These are phyloP conservation scores for Zygosaccharomyces rouxii DNA, from an alignment of 805 yeast species.

Conservation along the genomic window DNA sequence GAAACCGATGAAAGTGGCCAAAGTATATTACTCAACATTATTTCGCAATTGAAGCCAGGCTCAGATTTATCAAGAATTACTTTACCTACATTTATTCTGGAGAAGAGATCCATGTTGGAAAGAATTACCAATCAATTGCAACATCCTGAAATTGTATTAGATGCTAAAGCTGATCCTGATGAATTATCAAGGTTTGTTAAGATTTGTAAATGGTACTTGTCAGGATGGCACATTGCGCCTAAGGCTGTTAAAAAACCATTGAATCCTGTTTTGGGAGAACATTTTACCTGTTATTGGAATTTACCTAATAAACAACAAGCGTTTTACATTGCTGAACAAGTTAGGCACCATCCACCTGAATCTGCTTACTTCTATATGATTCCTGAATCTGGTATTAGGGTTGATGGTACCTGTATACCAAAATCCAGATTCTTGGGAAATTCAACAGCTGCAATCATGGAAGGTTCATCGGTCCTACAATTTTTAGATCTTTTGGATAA, in stretches of 20 bases:
- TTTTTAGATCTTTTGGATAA: constrained; percentile 54
- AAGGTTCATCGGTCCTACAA: constrained; percentile 72
- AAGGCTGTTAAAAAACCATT: constrained; percentile 97
- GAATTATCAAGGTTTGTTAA: constrained; percentile 64
- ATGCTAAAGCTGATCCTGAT: constrained; percentile 59
- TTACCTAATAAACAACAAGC: constrained; percentile 67
- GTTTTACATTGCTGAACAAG: constrained; percentile 86
- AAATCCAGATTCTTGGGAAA: constrained; percentile 87
- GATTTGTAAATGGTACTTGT: constrained; percentile 83
- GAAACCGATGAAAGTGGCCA: constrained; percentile 90
- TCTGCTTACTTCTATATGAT: constrained; percentile 85
- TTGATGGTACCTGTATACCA: constrained; percentile 87
- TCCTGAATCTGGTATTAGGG: constrained; percentile 75
- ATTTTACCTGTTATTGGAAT: constrained; percentile 91
- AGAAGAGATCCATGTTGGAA: constrained; percentile 93
- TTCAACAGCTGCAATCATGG: constrained; percentile 97
- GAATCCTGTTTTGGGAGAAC: constrained; percentile 91
- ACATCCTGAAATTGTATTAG: constrained; percentile 68
- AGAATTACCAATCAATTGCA: constrained; percentile 85
- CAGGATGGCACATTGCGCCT: constrained; percentile 98
- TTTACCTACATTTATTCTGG: constrained; percentile 90
- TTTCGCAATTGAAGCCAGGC: constrained; percentile 89
- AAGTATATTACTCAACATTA: constrained; percentile 78
- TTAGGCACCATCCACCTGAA: constrained; percentile 98
- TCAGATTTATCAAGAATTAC: constrained; percentile 87